Evolutionary conservation across 2,329 filamentous ascomycete genomes (phyloP).

Genomic region (Talaromyces amestolkiae): DNA sequence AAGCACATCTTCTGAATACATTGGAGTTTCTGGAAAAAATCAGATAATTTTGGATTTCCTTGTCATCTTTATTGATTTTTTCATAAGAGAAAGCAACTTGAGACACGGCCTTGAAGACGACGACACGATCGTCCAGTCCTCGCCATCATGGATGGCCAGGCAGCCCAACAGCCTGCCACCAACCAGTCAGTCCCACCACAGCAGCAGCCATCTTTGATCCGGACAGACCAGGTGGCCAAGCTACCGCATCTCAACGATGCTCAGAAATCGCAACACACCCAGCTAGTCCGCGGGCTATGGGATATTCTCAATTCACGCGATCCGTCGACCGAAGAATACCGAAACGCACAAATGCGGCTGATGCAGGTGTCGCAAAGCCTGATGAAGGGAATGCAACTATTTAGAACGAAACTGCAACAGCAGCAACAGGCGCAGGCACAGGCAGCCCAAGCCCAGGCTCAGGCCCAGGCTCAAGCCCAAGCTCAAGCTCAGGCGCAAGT

Average conservation of each 20-base stretch:
- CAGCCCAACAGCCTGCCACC: slow-evolving; percentile 25
- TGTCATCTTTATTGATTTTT: neutral
- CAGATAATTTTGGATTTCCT: too few species aligned
- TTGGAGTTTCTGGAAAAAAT: neutral
- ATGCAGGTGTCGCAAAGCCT: slow-evolving; percentile 51
- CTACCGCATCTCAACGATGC: slow-evolving; percentile 54
- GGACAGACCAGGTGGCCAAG: slow-evolving; percentile 53
- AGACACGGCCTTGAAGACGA: neutral
- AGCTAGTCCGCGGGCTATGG: slow-evolving; percentile 56
- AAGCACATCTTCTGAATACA: neutral
- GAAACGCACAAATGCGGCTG: slow-evolving; percentile 51
- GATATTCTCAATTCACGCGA: slow-evolving; percentile 50
- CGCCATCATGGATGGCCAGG: slow-evolving; percentile 34
- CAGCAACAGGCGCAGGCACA: slow-evolving; percentile 29
- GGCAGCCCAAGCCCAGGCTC: slow-evolving; percentile 19
- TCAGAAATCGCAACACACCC: slow-evolving; percentile 56
- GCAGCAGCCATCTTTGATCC: slow-evolving; percentile 49
- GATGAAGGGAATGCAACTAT: slow-evolving; percentile 53
- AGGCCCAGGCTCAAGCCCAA: slow-evolving; percentile 22
- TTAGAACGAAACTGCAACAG: slow-evolving; percentile 41
- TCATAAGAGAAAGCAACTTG: too few species aligned
- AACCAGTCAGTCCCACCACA: slow-evolving; percentile 32
- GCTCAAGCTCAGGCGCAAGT: slow-evolving; percentile 22
- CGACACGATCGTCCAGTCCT: neutral
- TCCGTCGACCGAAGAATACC: slow-evolving; percentile 50